Evolutionary conservation across 352 stramenopile species (phyloP).

Genomic region (Elongisporangium anandrum): DNA sequence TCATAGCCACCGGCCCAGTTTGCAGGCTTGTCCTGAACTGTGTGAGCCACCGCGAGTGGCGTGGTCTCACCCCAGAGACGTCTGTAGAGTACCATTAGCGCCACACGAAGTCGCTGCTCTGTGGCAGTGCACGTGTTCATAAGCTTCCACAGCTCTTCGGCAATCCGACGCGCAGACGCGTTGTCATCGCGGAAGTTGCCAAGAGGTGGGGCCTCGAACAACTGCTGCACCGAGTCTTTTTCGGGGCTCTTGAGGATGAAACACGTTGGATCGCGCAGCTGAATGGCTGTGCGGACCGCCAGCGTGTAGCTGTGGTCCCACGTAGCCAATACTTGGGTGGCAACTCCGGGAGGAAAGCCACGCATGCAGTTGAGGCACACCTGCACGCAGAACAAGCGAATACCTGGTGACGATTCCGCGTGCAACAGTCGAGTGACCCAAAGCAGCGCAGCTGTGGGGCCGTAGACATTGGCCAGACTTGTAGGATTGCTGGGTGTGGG

Average conservation of each 20-base stretch:
- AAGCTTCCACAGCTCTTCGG: slow-evolving; percentile 65
- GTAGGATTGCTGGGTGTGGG: slow-evolving; percentile 5
- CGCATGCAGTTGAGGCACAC: slow-evolving; percentile 80
- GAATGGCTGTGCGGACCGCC: slow-evolving; percentile 63
- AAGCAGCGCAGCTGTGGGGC: slow-evolving; percentile 57
- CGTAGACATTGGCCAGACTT: slow-evolving; percentile 52
- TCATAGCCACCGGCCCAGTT: slow-evolving; percentile 83
- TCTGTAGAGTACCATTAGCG: slow-evolving; percentile 71
- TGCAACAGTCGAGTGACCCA: slow-evolving; percentile 68
- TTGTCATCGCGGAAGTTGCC: slow-evolving; percentile 73
- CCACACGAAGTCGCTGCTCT: slow-evolving; percentile 73
- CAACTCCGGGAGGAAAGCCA: slow-evolving; percentile 65
- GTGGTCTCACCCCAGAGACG: slow-evolving; percentile 83
- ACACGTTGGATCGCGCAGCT: slow-evolving; percentile 71
- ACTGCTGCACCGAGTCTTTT: slow-evolving; percentile 59
- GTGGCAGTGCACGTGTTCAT: slow-evolving; percentile 61
- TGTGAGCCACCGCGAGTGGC: slow-evolving; percentile 73
- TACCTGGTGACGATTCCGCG: slow-evolving; percentile 56
- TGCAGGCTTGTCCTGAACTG: slow-evolving; percentile 69
- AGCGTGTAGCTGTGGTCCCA: slow-evolving; percentile 84
- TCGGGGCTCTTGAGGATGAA: slow-evolving; percentile 75
- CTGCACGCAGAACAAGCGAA: slow-evolving; percentile 73
- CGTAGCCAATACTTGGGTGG: slow-evolving; percentile 70
- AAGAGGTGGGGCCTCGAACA: slow-evolving; percentile 60
- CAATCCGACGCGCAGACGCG: slow-evolving; percentile 55